Evolutionary conservation across 768 basidiomycete species (phyloP), one percentile per base, ranked within the genome.

Genomic region (Phallus indusiatus): DNA sequence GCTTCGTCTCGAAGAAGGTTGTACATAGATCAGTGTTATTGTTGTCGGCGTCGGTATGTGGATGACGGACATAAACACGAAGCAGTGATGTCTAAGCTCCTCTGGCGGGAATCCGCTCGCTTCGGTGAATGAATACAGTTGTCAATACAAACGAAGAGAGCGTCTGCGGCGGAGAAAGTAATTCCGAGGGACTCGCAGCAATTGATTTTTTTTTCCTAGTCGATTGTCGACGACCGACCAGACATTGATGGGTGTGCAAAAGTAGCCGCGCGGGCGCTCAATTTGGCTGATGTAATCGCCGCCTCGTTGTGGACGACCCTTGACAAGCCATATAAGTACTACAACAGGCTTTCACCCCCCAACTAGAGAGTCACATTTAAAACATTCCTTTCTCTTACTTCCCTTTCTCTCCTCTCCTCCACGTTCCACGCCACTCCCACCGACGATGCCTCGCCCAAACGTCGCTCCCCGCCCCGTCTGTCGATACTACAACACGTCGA

Each of bases 381-480:
- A 42, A 42, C 42, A 14, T n/a, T 42, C n/a, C 42, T 42, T n/a
- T 42, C 42, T 42, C n/a, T 37, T 42, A 14, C 14, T 42, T 42
- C 42, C 42, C 9, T 42, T 42, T 42, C 50, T 18, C 7, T 21
- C 47, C n/a, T 48, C 47, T 21, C 47, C n/a, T 21, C 47, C 47
- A n/a, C 47, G 4, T 22, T 51, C 21, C 20, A 12, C 21, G 2
- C 20, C 50, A 22, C 14, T 20, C 12, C 50, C 28, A 4, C 17
- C 42, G 36, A 56, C 48, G 22, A 59, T 59, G 57, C 57, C 57
- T 28, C 57, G 57, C n/a, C 57, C 57, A 16, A 34, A 59, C 50
- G 57, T 50, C 7, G 18, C 57, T 67, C 69, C 87, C 11, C 78
- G 88, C 51, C 88, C 88, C 0, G 66, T 83, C 49, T 91, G 89